Percentiles rank a stretch among this genome's conserved stretches.
These are phyloP conservation scores for Batrachochytrium dendrobatidis DNA, from an alignment of 371 early-diverging fungal genomes.

Conservation along the genomic window DNA sequence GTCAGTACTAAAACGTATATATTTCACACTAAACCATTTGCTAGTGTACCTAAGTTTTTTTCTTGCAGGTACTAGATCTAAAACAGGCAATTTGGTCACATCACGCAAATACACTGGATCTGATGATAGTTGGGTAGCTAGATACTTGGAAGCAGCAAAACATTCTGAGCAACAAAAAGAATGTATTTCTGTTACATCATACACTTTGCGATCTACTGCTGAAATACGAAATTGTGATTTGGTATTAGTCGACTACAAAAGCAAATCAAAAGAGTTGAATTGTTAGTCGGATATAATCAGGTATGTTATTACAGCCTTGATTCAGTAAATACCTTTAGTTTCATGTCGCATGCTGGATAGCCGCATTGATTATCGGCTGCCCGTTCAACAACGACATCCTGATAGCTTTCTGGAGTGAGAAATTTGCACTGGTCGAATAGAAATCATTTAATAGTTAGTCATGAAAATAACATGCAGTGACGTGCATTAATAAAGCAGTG, in stretches of 20 bases:
- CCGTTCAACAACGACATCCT: constrained; percentile 58
- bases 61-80: not conserved
- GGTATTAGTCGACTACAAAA: constrained; percentile 15
- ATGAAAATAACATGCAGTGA: constrained; percentile 4
- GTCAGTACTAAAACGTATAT: too few species aligned
- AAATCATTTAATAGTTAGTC: too few species aligned
- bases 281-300: too few species aligned
- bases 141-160: constrained; percentile 53
- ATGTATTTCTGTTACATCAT: constrained; percentile 52
- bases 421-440: constrained; percentile 14
- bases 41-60: not conserved
- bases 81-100: not conserved
- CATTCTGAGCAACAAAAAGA: constrained; percentile 57
- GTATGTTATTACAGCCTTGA: too few species aligned
- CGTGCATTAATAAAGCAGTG: too few species aligned
- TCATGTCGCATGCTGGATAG: constrained; percentile 56
- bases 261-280: too few species aligned
- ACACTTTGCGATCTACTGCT: constrained; percentile 52
- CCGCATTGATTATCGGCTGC: constrained; percentile 57
- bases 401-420: constrained; percentile 43
- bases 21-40: not conserved
- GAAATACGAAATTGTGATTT: constrained; percentile 54
- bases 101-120: constrained; percentile 51
- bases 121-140: constrained; percentile 50
- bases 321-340: constrained; percentile 32